These are phyloP conservation scores for Escovopsis weberi DNA, from an alignment of 2,329 filamentous ascomycete genomes.

Conservation along the genomic window DNA sequence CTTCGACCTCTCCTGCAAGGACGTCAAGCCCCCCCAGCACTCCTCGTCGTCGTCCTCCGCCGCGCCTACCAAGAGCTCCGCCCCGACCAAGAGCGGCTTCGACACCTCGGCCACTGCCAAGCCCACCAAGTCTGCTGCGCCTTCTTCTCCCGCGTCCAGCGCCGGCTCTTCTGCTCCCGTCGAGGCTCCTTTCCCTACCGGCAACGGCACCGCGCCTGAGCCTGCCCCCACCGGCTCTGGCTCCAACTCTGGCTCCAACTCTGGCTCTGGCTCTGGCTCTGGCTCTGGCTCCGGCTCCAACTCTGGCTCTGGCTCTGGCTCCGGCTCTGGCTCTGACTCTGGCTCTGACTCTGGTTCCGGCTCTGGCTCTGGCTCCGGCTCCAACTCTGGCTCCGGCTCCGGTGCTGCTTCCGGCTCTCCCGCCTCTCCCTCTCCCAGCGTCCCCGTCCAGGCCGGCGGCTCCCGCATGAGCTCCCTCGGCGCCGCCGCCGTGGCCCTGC, in stretches of 20 bases:
- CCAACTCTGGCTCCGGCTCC: conserved; percentile 7
- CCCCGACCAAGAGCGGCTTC: too few species aligned
- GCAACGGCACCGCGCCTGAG: background rate
- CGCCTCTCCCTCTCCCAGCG: conserved; percentile 1
- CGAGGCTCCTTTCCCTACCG: conserved; percentile 9
- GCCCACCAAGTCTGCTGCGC: conserved; percentile 8
- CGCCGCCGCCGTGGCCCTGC: conserved; percentile 16
- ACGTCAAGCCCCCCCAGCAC: conserved; percentile 6
- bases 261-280: conserved; percentile 12
- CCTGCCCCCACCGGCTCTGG: conserved; percentile 3
- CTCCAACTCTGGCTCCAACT: conserved; percentile 10
- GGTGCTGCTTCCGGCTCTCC: conserved; percentile 7
- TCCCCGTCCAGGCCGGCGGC: conserved; percentile 4
- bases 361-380: conserved; percentile 4
- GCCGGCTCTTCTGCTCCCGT: conserved; percentile 9
- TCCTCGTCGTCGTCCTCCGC: background rate
- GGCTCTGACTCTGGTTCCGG: conserved; percentile 1
- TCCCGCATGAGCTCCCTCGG: conserved; percentile 17
- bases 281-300: conserved; percentile 11
- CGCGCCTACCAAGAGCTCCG: conserved; percentile 2
- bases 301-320: conserved; percentile 13
- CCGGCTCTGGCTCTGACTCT: conserved; percentile 6
- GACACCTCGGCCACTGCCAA: conserved; percentile 5
- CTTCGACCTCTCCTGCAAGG: conserved; percentile 47
- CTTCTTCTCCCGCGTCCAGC: conserved; percentile 11